Percentiles rank a stretch among this genome's conserved stretches.
These are phyloP conservation scores for Metschnikowia vanudenii DNA, from an alignment of 805 yeast species.

Conservation along the genomic window DNA sequence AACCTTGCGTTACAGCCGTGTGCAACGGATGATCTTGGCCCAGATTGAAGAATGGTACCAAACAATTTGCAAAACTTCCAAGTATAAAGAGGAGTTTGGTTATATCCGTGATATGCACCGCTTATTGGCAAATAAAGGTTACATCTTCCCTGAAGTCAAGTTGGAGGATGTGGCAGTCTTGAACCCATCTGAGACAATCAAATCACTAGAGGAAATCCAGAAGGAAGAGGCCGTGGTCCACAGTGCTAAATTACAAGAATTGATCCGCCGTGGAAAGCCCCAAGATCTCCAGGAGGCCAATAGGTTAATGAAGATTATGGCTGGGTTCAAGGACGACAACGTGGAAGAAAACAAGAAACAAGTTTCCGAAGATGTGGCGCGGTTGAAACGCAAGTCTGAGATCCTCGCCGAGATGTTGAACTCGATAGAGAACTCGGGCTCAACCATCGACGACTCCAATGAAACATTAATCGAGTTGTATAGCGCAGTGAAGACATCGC, in stretches of 20 bases:
- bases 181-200: slow-evolving; percentile 82
- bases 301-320: slow-evolving; percentile 95
- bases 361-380: slow-evolving; percentile 79
- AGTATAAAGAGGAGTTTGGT: slow-evolving; percentile 88
- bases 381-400: slow-evolving; percentile 81
- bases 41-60: slow-evolving; percentile 97
- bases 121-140: slow-evolving; percentile 83
- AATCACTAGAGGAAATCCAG: slow-evolving; percentile 86
- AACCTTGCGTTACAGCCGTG: slow-evolving; percentile 76
- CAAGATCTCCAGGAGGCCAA: slow-evolving; percentile 95
- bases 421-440: slow-evolving; percentile 43
- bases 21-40: slow-evolving; percentile 81
- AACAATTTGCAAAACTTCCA: slow-evolving; percentile 85
- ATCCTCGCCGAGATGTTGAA: slow-evolving; percentile 83
- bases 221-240: slow-evolving; percentile 91
- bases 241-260: slow-evolving; percentile 91
- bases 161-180: slow-evolving; percentile 90
- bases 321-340: slow-evolving; percentile 90
- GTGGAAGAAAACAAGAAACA: slow-evolving; percentile 71
- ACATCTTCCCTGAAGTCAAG: slow-evolving; percentile 87
- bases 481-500: slow-evolving; percentile 74
- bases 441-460: slow-evolving; percentile 43
- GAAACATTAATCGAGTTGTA: slow-evolving; percentile 82
- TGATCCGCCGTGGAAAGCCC: slow-evolving; percentile 93
- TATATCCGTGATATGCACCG: slow-evolving; percentile 96